Base-by-base conservation (phyloP, 768 basidiomycete genomes). In the Coprinopsis marcescibilis region DNA sequence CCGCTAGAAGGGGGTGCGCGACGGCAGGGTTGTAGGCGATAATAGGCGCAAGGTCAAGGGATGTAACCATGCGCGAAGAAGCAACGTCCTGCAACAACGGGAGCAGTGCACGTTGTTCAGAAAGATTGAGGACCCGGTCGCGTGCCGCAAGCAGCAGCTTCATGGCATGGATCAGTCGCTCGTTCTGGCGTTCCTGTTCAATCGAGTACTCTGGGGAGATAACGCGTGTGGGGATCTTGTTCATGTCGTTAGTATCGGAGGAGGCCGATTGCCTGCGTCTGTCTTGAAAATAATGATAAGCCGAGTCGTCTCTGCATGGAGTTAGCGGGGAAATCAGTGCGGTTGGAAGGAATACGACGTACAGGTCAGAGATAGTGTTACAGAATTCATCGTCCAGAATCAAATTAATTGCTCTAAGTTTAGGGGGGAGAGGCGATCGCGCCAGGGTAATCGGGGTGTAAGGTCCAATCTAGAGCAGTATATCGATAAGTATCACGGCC, bases 361-460 rank as follows among this genome's bases (percentile, higher is more conserved):
- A 76, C 77, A 72, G 55, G 58, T 80, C 75, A 54, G 65, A 64
- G 57, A 65, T 66, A 65, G 61, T 72, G 65, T 69, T 63, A 65
- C 76, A 78, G 65, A 67, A 56, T 58, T 80, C 76, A 52, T 83
- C 81, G 52, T 84, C 81, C 58, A 88, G 68, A 58, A 72, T 68
- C 65, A 89, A 67, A 68, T 88, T 81, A 57, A 73, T 73, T 33
- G 85, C 81, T 68, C 83, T 74, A 57, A 89, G 72, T 65, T 85
- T 82, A 50, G 85, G 77, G 24, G 85, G 85, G 42, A 88, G 69
- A 11, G 83, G 80, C n/a, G 82, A 85, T 57, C 78, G 74, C 23
- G 85, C 83, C 53, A 89, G 68, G 4, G 81, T 81, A 57, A 71
- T 80, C 25, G 87, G 85, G 54, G 86, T 82, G 69, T 85, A 89